A percentile compares a stretch with the other conserved stretches of the same genome.
These are phyloP conservation scores for Penicillium thymicola DNA, from an alignment of 2,329 filamentous ascomycete genomes.

Conservation along the genomic window DNA sequence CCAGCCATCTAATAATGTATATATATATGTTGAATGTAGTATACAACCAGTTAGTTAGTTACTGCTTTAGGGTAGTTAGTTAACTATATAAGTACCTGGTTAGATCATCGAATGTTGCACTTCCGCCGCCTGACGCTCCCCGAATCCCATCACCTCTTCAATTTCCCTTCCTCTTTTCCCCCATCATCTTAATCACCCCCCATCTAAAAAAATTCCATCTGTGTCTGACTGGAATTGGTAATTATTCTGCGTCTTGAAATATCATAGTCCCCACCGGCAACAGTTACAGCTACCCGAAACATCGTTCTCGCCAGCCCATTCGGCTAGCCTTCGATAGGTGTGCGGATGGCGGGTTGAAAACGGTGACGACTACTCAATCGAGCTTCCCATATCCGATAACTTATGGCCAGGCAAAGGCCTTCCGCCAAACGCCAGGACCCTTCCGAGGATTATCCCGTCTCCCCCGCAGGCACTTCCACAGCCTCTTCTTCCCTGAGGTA, in stretches of 20 bases:
- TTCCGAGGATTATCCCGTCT: constrained; percentile 40
- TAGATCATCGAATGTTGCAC: constrained; percentile 32
- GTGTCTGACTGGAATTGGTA: neutral
- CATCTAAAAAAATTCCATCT: neutral
- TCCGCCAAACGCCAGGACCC: constrained; percentile 44
- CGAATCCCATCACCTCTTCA: constrained; percentile 27
- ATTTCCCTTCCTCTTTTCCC: constrained; percentile 5
- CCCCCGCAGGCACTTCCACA: constrained; percentile 28
- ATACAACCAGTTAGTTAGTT: neutral
- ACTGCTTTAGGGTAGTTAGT: neutral
- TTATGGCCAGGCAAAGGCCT: constrained; percentile 49
- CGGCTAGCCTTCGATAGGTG: constrained; percentile 21
- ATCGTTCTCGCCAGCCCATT: constrained; percentile 8
- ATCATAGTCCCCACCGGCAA: constrained; percentile 2
- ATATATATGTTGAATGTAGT: neutral
- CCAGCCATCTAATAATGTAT: neutral
- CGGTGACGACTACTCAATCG: constrained; percentile 32
- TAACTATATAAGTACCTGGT: constrained; percentile 3
- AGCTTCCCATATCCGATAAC: constrained; percentile 36
- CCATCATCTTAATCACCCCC: constrained; percentile 3
- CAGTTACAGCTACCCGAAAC: constrained; percentile 2
- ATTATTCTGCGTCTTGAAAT: neutral
- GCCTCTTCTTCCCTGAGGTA: constrained; percentile 39
- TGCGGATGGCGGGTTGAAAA: constrained; percentile 44
- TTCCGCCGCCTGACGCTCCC: constrained; percentile 35